Percentiles rank a stretch among this genome's conserved stretches.
These are phyloP conservation scores for Nemophila menziesii DNA, from an alignment of 257 asterid species.

Conservation along the genomic window DNA sequence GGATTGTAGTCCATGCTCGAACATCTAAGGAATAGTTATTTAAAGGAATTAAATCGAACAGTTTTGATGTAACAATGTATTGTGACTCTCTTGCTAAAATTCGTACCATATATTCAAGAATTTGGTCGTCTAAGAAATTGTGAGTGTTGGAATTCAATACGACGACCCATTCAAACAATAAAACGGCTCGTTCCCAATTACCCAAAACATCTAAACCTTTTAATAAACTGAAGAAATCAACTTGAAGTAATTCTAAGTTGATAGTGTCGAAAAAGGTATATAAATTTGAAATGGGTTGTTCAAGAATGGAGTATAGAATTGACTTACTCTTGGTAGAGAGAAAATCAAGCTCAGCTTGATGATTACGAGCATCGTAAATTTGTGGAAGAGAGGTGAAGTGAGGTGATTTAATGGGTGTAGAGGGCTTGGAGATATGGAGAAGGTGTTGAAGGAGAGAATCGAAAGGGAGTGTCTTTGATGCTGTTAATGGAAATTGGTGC, in stretches of 20 bases:
- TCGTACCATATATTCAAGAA: constrained; percentile 66
- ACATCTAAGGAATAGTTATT: constrained; percentile 54
- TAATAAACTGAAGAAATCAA: constrained; percentile 64
- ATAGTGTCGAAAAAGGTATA: constrained; percentile 49
- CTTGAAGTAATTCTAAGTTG: constrained; percentile 44
- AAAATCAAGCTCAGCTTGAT: constrained; percentile 44
- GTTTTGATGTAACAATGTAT: constrained; percentile 49
- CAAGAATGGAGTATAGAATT: constrained; percentile 49
- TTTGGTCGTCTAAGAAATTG: constrained; percentile 48
- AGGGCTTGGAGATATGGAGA: constrained; percentile 40
- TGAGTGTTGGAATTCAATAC: constrained; percentile 24
- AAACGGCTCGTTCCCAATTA: constrained; percentile 47
- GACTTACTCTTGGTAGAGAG: constrained; percentile 68
- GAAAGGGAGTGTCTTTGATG: constrained; percentile 39
- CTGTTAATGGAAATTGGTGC: constrained; percentile 18
- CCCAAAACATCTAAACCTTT: constrained; percentile 68
- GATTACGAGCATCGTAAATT: constrained; percentile 1
- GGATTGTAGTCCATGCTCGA: constrained; percentile 72
- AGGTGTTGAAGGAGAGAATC: constrained; percentile 83
- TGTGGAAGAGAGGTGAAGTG: constrained; percentile 18
- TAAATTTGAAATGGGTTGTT: constrained; percentile 40
- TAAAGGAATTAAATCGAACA: constrained; percentile 67
- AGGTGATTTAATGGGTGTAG: constrained; percentile 21
- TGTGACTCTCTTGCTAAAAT: constrained; percentile 90
- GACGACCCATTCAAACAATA: constrained; percentile 86